Evolutionary conservation across 2,329 filamentous ascomycete species (phyloP), one percentile per base, ranked within the genome.

Genomic region (Colletotrichum magnum): DNA sequence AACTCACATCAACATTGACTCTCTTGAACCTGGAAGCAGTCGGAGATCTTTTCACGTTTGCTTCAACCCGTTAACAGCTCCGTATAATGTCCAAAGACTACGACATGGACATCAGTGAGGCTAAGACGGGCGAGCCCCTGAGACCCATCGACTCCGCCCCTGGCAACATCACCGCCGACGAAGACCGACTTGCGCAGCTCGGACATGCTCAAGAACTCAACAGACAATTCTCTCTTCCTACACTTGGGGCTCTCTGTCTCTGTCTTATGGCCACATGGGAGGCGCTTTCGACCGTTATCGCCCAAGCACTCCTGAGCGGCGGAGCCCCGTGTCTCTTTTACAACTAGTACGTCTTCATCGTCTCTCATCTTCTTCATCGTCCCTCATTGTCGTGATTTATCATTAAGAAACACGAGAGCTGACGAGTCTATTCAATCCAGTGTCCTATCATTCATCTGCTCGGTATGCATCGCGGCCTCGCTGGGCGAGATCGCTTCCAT

Each of bases 231-330:
- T 83, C 82, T 0, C 71, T 86, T 1, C 82, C 81, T 73, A 83
- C 84, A 0, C 75, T 87, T 2, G 79, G 79, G 15, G 78, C 79
- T 4, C 74, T 87, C 6, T 82, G 83, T 53, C 74, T 86, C 7
- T 85, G 83, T 53, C 75, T 87, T 52, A 86, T 86, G 84, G 84
- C 80, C 45, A 86, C 85, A 10, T 87, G 84, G 84, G 85, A 87
- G 64, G 84, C 84, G 1, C 73, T 86, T 3, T 81, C 82, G 0
- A 81, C 81, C 1, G 84, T 86, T 5, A 78, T 87, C 12, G 79
- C 82, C 2, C 78, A 78, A 4, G 84, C 83, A 1, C 71, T 86
- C 36, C 77, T 78, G 2, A 83, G 79, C 51, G 84, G 84, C 0
- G 84, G 84, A 39, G 81, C 84, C 1, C 82, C 82, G 2, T 84